Evolutionary conservation across 2,329 filamentous ascomycete species (phyloP).

Genomic region (Cordyceps pruinosa): DNA sequence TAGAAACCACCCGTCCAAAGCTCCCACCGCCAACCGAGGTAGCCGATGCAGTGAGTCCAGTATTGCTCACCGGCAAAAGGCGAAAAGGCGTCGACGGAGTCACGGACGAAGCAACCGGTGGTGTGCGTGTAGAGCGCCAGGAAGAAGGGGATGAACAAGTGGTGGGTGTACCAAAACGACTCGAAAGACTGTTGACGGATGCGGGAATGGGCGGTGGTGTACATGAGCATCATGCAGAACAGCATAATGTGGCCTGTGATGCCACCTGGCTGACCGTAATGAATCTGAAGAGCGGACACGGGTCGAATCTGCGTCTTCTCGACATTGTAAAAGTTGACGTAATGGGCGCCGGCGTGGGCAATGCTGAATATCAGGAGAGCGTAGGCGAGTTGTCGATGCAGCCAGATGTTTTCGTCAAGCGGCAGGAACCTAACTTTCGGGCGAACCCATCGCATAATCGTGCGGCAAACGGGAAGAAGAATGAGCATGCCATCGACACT

Average conservation of each 20-base stretch:
- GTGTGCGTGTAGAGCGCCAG: conserved; percentile 93
- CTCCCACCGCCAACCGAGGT: conserved; percentile 97
- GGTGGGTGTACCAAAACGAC: conserved; percentile 98
- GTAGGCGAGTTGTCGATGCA: conserved; percentile 92
- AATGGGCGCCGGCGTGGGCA: conserved; percentile 73
- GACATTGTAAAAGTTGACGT: conserved; percentile 98
- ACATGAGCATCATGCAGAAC: conserved; percentile 98
- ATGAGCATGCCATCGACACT: conserved; percentile 82
- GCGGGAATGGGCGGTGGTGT: conserved; percentile 86
- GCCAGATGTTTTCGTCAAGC: conserved; percentile 95
- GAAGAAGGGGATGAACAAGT: conserved; percentile 95
- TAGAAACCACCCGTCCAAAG: conserved; percentile 80
- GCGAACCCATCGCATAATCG: conserved; percentile 73
- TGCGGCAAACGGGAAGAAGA: conserved; percentile 89
- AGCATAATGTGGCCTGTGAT: conserved; percentile 97
- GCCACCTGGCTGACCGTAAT: conserved; percentile 82
- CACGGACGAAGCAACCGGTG: conserved; percentile 91
- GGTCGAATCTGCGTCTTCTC: conserved; percentile 78
- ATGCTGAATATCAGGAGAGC: conserved; percentile 75
- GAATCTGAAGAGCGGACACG: conserved; percentile 77
- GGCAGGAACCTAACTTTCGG: conserved; percentile 85
- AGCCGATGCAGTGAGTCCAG: conserved; percentile 91
- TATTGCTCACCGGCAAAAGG: conserved; percentile 77
- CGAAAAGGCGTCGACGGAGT: conserved; percentile 63
- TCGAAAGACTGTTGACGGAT: conserved; percentile 97